Evolutionary conservation across 1,139 yeast genomes (phyloP).

Genomic region (Hansenula lynferdii): DNA sequence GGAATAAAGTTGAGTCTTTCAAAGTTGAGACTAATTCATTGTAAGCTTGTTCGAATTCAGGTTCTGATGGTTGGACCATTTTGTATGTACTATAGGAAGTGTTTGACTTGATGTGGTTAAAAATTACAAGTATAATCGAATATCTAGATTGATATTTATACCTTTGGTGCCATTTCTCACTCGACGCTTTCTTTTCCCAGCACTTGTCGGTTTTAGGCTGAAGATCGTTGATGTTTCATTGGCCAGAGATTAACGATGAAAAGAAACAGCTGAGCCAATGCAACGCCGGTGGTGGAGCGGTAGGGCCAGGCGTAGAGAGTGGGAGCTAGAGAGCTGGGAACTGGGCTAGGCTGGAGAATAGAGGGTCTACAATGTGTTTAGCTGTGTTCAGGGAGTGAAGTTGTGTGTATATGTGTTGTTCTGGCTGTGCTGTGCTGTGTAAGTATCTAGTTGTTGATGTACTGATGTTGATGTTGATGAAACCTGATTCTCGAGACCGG

Average conservation of each 20-base stretch:
- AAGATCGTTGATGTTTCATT: constrained; percentile 1
- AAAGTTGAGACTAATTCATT: constrained; percentile 86
- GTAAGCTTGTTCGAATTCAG: constrained; percentile 99
- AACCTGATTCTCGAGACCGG: too few relatives aligned
- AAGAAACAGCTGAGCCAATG: neutral
- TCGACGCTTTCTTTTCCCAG: neutral
- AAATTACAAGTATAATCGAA: neutral
- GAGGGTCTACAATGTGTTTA: too few relatives aligned
- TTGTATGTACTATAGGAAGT: constrained; percentile 4
- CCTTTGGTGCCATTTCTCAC: neutral
- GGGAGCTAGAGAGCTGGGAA: too few relatives aligned
- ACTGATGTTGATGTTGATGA: too few relatives aligned
- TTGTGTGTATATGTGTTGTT: too few relatives aligned
- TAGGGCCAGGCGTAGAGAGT: too few relatives aligned
- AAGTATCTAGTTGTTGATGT: too few relatives aligned
- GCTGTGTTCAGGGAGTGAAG: too few relatives aligned
- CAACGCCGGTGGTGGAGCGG: constrained; percentile 1
- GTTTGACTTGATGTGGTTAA: neutral
- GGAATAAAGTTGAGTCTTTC: constrained; percentile 86
- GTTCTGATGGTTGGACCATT: constrained; percentile 53
- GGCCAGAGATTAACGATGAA: constrained; percentile 12
- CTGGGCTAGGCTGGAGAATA: too few relatives aligned
- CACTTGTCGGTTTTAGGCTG: constrained; percentile 1
- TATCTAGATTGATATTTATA: neutral
- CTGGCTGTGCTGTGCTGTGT: too few relatives aligned